phyloP scores from a whole-genome alignment of 352 stramenopile species.

The Phytophthora colocasiae region DNA sequence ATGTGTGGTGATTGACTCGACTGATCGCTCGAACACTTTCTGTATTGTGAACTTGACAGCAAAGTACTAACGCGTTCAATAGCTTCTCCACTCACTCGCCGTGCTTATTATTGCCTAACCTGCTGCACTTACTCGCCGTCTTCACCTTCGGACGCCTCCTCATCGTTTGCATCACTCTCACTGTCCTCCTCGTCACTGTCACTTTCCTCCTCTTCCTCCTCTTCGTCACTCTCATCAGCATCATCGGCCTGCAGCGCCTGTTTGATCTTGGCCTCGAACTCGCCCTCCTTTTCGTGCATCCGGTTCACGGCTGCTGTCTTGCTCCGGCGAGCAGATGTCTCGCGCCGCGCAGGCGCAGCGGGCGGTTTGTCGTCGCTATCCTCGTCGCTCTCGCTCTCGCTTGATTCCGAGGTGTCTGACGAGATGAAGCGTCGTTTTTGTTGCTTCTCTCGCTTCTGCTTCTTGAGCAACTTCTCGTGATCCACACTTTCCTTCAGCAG shows the following conservation, averaged over 20 bases:
- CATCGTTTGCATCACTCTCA: constrained; percentile 6
- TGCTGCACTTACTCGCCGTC: constrained; percentile 21
- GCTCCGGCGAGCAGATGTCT: constrained; percentile 59
- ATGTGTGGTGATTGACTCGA: not conserved
- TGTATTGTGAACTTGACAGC: too few relatives aligned
- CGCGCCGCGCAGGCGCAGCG: constrained; percentile 29
- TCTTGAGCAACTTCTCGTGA: constrained; percentile 46
- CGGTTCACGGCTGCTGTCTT: constrained; percentile 64
- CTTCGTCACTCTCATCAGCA: constrained; percentile 46
- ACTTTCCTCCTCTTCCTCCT: constrained; percentile 36
- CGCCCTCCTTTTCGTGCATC: constrained; percentile 64
- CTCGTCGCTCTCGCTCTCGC: constrained; percentile 45
- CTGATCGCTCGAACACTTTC: too few relatives aligned
- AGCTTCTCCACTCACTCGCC: not conserved
- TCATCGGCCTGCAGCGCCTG: constrained; percentile 56
- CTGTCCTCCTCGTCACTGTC: constrained; percentile 33
- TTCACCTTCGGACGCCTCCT: constrained; percentile 16
- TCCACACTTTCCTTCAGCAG: constrained; percentile 45
- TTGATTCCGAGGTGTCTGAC: constrained; percentile 33
- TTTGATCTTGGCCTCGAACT: constrained; percentile 68
- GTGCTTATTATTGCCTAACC: not conserved
- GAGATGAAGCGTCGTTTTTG: constrained; percentile 30
- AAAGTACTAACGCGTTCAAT: not conserved
- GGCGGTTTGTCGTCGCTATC: constrained; percentile 25
- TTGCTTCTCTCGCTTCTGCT: constrained; percentile 45